phyloP scores from a whole-genome alignment of 164 flowering plant species.

The Tetracentron sinense region DNA sequence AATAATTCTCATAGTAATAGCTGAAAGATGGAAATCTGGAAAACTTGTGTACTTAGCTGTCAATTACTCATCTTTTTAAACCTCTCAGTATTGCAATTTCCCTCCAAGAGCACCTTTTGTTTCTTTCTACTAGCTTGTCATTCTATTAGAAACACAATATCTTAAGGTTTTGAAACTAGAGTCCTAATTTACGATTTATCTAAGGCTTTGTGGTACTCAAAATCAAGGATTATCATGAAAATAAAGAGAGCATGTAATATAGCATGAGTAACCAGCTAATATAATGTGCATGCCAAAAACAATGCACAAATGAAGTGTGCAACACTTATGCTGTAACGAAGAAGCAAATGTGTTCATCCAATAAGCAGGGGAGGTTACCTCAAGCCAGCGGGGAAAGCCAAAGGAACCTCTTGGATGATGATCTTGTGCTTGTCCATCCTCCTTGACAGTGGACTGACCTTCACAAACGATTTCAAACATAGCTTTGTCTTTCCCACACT shows the following conservation, averaged over 20 bases:
- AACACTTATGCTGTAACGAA: not conserved
- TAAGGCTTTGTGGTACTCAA: not conserved
- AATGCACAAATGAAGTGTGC: not conserved
- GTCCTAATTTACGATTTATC: not conserved
- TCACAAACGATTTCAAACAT: constrained; percentile 62
- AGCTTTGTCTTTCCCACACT: constrained; percentile 43
- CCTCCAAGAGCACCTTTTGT: no score
- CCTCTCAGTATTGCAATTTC: no score
- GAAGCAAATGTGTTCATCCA: not conserved
- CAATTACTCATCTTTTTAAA: no score
- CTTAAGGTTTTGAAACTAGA: no score
- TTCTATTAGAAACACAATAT: no score
- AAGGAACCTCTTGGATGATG: constrained; percentile 56
- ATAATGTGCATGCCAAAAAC: not conserved
- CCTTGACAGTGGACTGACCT: constrained; percentile 51
- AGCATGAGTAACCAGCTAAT: not conserved
- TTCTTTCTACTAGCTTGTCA: no score
- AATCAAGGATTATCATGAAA: not conserved
- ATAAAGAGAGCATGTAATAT: not conserved
- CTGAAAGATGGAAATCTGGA: no score
- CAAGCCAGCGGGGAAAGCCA: constrained; percentile 96
- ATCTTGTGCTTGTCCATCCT: constrained; percentile 46
- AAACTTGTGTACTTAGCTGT: no score
- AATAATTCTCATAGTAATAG: no score
- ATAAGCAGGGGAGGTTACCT: constrained; percentile 45